Evolutionary conservation across 805 yeast genomes (phyloP).

Genomic region (Wickerhamomyces queroliae): DNA sequence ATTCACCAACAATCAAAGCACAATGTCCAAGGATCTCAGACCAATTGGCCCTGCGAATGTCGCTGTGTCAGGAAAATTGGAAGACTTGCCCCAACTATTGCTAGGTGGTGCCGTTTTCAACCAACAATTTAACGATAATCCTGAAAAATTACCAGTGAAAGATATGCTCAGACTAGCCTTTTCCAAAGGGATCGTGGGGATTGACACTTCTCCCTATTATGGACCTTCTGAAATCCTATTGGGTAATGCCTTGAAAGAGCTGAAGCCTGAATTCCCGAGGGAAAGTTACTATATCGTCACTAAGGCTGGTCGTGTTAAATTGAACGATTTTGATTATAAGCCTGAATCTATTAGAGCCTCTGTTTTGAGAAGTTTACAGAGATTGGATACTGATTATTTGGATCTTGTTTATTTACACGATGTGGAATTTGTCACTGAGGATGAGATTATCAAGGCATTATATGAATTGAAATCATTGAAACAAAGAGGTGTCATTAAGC

Average conservation of each 20-base stretch:
- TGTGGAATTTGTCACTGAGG: constrained; percentile 67
- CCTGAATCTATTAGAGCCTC: constrained; percentile 54
- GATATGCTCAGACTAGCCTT: constrained; percentile 59
- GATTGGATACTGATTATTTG: constrained; percentile 63
- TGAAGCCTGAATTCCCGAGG: constrained; percentile 40
- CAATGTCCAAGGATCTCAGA: too few relatives aligned
- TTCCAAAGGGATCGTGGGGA: constrained; percentile 60
- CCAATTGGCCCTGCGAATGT: constrained; percentile 13
- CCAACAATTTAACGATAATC: constrained; percentile 70
- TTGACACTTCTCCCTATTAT: constrained; percentile 92
- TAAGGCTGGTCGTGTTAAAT: constrained; percentile 74
- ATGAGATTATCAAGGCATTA: constrained; percentile 56
- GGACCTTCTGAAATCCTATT: constrained; percentile 78
- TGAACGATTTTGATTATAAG: constrained; percentile 72
- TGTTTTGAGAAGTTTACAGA: constrained; percentile 56
- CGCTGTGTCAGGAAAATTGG: constrained; percentile 18
- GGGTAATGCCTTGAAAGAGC: constrained; percentile 54
- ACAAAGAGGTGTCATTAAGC: constrained; percentile 51
- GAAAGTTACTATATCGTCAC: constrained; percentile 68
- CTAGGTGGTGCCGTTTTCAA: constrained; percentile 91
- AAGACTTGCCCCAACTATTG: constrained; percentile 49
- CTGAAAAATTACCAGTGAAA: constrained; percentile 49
- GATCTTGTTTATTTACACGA: constrained; percentile 88
- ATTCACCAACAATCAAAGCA: too few relatives aligned
- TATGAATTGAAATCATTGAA: constrained; percentile 54